Evolutionary conservation across 768 basidiomycete species (phyloP).

Genomic region (Gloeopeniophorella convolvens): DNA sequence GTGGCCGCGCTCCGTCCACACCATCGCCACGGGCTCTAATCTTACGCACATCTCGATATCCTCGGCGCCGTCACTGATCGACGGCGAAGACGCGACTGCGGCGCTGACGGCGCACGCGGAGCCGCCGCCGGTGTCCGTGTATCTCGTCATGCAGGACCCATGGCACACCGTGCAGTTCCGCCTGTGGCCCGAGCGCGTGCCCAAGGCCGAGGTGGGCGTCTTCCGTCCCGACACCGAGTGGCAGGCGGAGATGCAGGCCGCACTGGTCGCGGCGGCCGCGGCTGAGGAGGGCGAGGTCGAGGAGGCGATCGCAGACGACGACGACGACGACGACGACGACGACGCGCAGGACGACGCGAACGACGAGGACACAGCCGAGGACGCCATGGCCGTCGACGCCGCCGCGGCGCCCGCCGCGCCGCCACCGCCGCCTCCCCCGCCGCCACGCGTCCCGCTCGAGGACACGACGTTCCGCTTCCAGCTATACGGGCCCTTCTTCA

Average conservation of each 20-base stretch:
- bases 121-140: slow-evolving; percentile 15
- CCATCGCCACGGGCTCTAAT: slow-evolving; percentile 5
- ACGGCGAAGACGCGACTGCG: slow-evolving; percentile 9
- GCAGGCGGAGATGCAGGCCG: slow-evolving; percentile 15
- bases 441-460: background rate
- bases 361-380: background rate
- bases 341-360: background rate
- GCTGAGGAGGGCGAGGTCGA: slow-evolving; percentile 11
- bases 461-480: slow-evolving; percentile 21
- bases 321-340: background rate
- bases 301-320: background rate
- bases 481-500: slow-evolving; percentile 16
- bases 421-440: background rate
- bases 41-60: slow-evolving; percentile 11
- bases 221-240: slow-evolving; percentile 11
- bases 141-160: slow-evolving; percentile 14
- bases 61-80: slow-evolving; percentile 9
- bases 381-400: slow-evolving; percentile 8
- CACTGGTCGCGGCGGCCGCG: background rate
- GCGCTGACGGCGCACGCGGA: slow-evolving; percentile 10
- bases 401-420: background rate
- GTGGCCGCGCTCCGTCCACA: slow-evolving; percentile 16
- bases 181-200: slow-evolving; percentile 17
- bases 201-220: slow-evolving; percentile 8
- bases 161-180: slow-evolving; percentile 17